Evolutionary conservation across 2,329 filamentous ascomycete genomes (phyloP).

Genomic region (Aspergillus vadensis): DNA sequence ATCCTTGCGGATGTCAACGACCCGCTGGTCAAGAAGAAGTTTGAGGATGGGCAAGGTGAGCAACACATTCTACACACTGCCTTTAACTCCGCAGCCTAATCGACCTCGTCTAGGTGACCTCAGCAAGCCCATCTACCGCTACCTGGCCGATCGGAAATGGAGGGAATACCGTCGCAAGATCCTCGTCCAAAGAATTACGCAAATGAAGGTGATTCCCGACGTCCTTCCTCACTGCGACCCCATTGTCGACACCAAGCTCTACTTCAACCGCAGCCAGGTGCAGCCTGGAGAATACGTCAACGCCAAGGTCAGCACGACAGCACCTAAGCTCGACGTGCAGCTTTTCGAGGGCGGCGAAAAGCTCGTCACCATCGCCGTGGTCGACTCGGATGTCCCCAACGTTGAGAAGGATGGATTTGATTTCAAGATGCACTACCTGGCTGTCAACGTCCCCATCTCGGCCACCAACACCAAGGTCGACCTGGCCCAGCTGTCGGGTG

Average conservation of each 20-base stretch:
- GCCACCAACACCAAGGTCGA: constrained; percentile 63
- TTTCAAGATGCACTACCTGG: constrained; percentile 84
- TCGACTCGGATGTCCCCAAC: constrained; percentile 89
- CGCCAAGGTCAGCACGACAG: constrained; percentile 69
- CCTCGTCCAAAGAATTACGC: constrained; percentile 79
- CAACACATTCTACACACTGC: neutral
- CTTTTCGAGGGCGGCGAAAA: constrained; percentile 80
- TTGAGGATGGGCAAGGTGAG: constrained; percentile 84
- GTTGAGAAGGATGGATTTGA: constrained; percentile 72
- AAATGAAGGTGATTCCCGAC: constrained; percentile 87
- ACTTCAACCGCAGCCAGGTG: constrained; percentile 71
- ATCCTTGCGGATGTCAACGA: constrained; percentile 94
- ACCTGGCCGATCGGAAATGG: constrained; percentile 87
- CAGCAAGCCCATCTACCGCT: constrained; percentile 93
- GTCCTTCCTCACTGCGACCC: constrained; percentile 79
- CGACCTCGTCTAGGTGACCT: constrained; percentile 70
- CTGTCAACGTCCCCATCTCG: constrained; percentile 69
- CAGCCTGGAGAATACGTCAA: constrained; percentile 77
- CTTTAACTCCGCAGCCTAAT: constrained; percentile 22
- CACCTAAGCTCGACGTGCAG: constrained; percentile 78
- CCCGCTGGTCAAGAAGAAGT: constrained; percentile 86
- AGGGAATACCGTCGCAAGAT: constrained; percentile 76
- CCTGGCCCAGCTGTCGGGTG: constrained; percentile 62
- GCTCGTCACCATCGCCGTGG: constrained; percentile 78
- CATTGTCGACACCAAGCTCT: constrained; percentile 75